phyloP scores from a whole-genome alignment of 106 monocot species.

The Xerophyta viscosa region DNA sequence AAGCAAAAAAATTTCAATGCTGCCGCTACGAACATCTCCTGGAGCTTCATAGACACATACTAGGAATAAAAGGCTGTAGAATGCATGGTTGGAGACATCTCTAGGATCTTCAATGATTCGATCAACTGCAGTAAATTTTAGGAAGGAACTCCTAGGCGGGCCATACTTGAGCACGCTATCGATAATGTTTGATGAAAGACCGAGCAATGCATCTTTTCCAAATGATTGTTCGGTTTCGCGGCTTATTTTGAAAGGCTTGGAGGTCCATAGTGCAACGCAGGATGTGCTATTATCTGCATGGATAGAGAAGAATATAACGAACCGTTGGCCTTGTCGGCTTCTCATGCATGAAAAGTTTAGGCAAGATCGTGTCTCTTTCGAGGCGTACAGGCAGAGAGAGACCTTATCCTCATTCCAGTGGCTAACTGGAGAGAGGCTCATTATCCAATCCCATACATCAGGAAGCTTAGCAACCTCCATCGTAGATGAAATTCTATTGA shows the following conservation, averaged over 20 bases:
- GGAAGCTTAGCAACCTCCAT: too few relatives aligned
- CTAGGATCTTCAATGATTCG: conserved; percentile 22
- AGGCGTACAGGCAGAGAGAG: conserved; percentile 38
- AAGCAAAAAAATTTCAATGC: conserved; percentile 35
- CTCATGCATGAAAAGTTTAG: conserved; percentile 37
- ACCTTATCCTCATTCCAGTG: conserved; percentile 45
- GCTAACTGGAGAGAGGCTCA: conserved; percentile 35
- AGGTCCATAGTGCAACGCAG: conserved; percentile 65
- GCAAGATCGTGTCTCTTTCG: conserved; percentile 22
- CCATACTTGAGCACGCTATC: conserved; percentile 52
- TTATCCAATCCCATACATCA: conserved; percentile 68
- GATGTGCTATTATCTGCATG: conserved; percentile 22
- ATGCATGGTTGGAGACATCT: conserved; percentile 54
- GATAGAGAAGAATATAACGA: conserved; percentile 41
- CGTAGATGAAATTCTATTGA: too few relatives aligned
- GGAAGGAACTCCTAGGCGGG: conserved; percentile 32
- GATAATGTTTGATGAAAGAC: conserved; percentile 37
- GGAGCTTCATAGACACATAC: conserved; percentile 87
- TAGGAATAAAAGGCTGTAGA: conserved; percentile 46
- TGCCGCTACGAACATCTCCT: conserved; percentile 33
- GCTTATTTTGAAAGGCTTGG: conserved; percentile 36
- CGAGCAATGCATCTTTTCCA: conserved; percentile 14
- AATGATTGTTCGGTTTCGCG: conserved; percentile 10
- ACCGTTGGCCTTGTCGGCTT: conserved; percentile 20
- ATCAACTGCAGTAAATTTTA: conserved; percentile 13